Evolutionary conservation across 768 basidiomycete genomes (phyloP).

Genomic region (Boletus sp.): DNA sequence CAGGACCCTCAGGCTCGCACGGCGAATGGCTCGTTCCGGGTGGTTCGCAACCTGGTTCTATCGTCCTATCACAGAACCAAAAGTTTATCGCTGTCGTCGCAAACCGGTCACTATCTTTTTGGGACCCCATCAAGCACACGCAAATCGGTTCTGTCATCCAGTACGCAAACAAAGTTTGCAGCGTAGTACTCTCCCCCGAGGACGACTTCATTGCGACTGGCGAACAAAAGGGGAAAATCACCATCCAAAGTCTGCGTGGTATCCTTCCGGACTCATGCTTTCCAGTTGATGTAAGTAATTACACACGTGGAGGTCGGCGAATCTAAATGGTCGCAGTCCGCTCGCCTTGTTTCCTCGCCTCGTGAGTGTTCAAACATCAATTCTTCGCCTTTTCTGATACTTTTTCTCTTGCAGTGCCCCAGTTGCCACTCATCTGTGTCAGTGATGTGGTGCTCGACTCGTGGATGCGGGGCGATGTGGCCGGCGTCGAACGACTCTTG

Average conservation of each 20-base stretch:
- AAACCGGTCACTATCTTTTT: background rate
- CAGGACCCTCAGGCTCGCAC: too few relatives aligned
- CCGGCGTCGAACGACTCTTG: background rate
- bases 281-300: background rate
- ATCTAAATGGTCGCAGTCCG: too few relatives aligned
- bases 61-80: background rate
- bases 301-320: too few relatives aligned
- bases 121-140: background rate
- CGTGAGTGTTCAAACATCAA: background rate
- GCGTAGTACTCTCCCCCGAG: background rate
- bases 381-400: background rate
- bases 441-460: background rate
- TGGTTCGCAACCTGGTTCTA: background rate
- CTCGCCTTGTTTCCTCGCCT: background rate
- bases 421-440: background rate
- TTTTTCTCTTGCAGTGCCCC: background rate
- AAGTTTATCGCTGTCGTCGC: background rate
- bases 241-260: background rate
- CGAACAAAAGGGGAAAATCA: background rate
- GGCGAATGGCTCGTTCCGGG: too few relatives aligned
- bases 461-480: background rate
- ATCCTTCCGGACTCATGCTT: background rate
- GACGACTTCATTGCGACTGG: constrained; percentile 1
- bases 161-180: background rate
- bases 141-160: background rate